Conservation (phyloP, 1,284 basidiomycete species). For the Ceratobasidium sp. region DNA sequence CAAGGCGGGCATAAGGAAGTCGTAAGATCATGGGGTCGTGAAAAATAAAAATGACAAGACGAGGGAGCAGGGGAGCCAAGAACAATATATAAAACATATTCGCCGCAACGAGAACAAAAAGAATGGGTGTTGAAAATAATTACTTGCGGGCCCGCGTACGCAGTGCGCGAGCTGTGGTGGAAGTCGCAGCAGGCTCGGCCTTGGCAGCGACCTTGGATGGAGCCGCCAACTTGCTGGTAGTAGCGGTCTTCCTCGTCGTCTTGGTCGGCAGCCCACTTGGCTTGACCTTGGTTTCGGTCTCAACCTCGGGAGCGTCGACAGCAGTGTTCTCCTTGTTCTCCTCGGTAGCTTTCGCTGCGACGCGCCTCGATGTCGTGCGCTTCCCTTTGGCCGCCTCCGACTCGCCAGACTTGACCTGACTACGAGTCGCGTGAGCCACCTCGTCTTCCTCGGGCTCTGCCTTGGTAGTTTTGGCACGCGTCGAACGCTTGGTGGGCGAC, state of each 20-base stretch:
- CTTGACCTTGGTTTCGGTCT: constrained; percentile 35
- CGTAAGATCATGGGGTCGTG: constrained; percentile 37
- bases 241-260: constrained; percentile 22
- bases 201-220: constrained; percentile 28
- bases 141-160: constrained; percentile 43
- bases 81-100: constrained; percentile 22
- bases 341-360: constrained; percentile 32
- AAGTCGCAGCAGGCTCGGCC: constrained; percentile 21
- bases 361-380: constrained; percentile 25
- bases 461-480: constrained; percentile 28
- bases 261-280: constrained; percentile 41
- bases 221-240: constrained; percentile 25
- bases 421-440: constrained; percentile 22
- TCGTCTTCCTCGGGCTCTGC: constrained; percentile 38
- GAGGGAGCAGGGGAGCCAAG: background rate
- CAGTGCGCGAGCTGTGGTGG: constrained; percentile 30
- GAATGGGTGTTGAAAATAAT: constrained; percentile 1
- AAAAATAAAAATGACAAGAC: constrained; percentile 15
- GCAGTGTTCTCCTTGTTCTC: constrained; percentile 44
- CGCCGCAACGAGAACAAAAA: constrained; percentile 19
- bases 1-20: constrained; percentile 30
- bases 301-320: constrained; percentile 27
- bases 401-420: constrained; percentile 30
- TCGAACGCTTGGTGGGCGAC: constrained; percentile 42
- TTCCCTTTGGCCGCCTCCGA: constrained; percentile 42